Evolutionary conservation across 495 filamentous ascomycete species (phyloP).

Genomic region (Viridothelium virens): DNA sequence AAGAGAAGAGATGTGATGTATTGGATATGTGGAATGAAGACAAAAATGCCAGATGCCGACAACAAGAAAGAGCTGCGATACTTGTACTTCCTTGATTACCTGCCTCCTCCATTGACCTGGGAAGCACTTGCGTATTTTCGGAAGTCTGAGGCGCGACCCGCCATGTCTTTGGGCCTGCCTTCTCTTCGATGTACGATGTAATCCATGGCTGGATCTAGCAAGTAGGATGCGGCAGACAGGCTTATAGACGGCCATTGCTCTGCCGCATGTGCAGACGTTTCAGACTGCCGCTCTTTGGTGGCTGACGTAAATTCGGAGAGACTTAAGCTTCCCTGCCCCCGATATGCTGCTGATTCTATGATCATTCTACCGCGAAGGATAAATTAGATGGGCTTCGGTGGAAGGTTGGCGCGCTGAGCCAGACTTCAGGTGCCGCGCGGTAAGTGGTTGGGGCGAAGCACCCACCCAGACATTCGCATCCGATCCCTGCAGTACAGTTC

Average conservation of each 20-base stretch:
- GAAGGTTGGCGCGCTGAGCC: background rate
- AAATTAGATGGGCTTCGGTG: background rate
- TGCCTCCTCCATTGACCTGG: slow-evolving; percentile 1
- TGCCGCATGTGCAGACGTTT: background rate
- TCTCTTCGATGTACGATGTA: background rate
- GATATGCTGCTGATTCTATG: background rate
- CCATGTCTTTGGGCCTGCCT: background rate
- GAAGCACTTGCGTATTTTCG: background rate
- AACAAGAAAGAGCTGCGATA: background rate
- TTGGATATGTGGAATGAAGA: too few relatives aligned
- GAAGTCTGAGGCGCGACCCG: background rate
- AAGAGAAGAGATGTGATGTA: background rate
- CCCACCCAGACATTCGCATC: background rate
- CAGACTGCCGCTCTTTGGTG: background rate
- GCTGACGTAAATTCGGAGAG: background rate
- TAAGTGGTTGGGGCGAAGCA: slow-evolving; percentile 3
- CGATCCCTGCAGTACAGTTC: too few relatives aligned
- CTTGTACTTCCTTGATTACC: background rate
- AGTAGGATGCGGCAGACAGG: background rate
- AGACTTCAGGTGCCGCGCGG: background rate
- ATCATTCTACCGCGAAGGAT: background rate
- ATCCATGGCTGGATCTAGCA: background rate
- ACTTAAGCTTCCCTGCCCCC: background rate
- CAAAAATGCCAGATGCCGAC: too few relatives aligned
- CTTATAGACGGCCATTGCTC: background rate